Conservation (phyloP, 75 land plant genomes). For the Ceratopteris richardii region DNA sequence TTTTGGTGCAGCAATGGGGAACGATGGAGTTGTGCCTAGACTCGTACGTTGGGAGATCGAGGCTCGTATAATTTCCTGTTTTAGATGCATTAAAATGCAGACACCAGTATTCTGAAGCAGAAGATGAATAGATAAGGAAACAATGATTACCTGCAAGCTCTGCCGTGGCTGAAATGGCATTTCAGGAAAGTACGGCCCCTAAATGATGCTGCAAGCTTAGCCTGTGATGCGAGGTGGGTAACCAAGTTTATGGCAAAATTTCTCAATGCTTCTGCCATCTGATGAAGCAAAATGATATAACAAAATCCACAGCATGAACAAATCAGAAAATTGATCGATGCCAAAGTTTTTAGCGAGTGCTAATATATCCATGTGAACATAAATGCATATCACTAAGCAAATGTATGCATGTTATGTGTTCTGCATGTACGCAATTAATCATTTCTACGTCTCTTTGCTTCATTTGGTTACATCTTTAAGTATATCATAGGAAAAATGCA, state of each 20-base stretch:
- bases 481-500: no score
- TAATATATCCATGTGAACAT: no score
- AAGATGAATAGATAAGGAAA: not conserved
- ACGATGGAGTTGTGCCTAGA: conserved; percentile 10
- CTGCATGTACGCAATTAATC: no score
- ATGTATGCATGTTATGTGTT: no score
- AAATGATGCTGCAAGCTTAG: conserved; percentile 56
- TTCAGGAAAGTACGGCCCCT: conserved; percentile 54
- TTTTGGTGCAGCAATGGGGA: conserved; percentile 25
- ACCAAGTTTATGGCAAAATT: conserved; percentile 60
- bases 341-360: no score
- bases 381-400: no score
- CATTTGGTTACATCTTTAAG: no score
- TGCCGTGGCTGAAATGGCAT: conserved; percentile 57
- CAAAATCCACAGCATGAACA: no score
- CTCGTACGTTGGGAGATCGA: conserved; percentile 32
- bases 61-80: conserved; percentile 71
- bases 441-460: no score
- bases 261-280: conserved; percentile 53
- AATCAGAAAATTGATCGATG: no score
- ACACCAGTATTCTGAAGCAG: not conserved
- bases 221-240: conserved; percentile 82
- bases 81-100: not conserved
- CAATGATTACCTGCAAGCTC: conserved; percentile 61
- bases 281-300: not conserved